Evolutionary conservation across 257 asterid genomes (phyloP), one percentile per base, ranked within the genome.

Genomic region (Lavandula angustifolia): DNA sequence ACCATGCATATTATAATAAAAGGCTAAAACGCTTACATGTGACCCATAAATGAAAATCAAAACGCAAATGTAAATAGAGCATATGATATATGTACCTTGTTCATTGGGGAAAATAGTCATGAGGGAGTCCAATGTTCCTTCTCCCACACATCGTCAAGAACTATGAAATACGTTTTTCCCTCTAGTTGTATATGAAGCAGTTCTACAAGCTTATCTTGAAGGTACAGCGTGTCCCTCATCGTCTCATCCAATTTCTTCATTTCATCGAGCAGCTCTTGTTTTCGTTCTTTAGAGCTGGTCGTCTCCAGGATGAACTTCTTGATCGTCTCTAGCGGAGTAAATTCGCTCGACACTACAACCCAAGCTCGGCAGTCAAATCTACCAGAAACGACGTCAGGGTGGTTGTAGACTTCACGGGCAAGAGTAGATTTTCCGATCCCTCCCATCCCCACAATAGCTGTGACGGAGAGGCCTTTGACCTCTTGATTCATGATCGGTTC

Each of bases 311-410:
- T 4, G 10, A 71, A 22, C 42, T 71, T 54, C 60, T 55, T 57
- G 48, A 72, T 49, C 1, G 35, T 18, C 40, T 72, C 66, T 56
- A n/a, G 4, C 1, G 62, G 73, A 4, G 12, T 49, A 27, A 64
- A 49, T 7, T 72, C 63, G 14, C 46, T 48, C 9, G 72, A 66
- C 8, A 66, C 73, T 38, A 43, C 50, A 11, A 66, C 64, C 68
- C 77, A 72, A 40, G 58, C 72, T 6, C 73, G 59, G 17, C 8
- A 3, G 1, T 59, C 59, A 35, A 66, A 73, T 13, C 7, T 11
- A 2, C 1, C 46, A 7, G 1, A 16, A 27, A 35, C 60, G 10
- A 56, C 46, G 4, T 4, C 40, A 12, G 31, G 1, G 37, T 59
- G 64, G 46, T 59, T 66, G 48, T 50, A 73, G 2, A 66, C 64